A percentile compares a stretch with the other conserved stretches of the same genome.
phyloP scores from a whole-genome alignment of 106 monocot genomes.

The Dioscorea dumetorum region DNA sequence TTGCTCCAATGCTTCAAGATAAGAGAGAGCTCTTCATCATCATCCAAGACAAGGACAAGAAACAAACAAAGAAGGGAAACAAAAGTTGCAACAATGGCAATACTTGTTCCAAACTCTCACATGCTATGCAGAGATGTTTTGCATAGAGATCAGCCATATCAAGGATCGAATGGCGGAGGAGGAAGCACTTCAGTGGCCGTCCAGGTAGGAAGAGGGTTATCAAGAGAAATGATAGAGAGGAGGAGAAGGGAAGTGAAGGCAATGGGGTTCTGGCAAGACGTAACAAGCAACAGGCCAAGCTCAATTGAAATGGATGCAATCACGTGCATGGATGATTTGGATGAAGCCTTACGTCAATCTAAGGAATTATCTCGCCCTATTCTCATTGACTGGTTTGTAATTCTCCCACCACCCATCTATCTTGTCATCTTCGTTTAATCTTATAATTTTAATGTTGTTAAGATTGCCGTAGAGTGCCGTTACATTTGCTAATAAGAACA shows the following conservation, averaged over 20 bases:
- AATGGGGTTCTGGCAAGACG: constrained; percentile 39
- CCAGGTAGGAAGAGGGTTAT: constrained; percentile 4
- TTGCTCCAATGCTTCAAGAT: too few relatives aligned
- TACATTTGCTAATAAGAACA: too few relatives aligned
- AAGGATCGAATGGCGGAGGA: constrained; percentile 3
- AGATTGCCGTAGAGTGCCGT: too few relatives aligned
- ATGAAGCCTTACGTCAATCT: constrained; percentile 39
- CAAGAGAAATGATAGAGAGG: neutral
- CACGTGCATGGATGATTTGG: constrained; percentile 45
- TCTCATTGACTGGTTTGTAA: constrained; percentile 65
- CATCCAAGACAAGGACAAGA: too few relatives aligned
- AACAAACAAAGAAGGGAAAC: neutral
- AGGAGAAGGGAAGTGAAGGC: constrained; percentile 5
- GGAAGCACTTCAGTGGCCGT: constrained; percentile 4
- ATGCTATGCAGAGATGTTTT: constrained; percentile 10
- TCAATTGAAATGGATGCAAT: constrained; percentile 68
- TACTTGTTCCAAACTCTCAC: constrained; percentile 19
- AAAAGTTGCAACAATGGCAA: constrained; percentile 16
- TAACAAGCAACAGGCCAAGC: constrained; percentile 21
- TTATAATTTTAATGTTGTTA: too few relatives aligned
- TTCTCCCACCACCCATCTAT: too few relatives aligned
- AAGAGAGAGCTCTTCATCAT: too few relatives aligned
- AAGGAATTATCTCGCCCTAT: constrained; percentile 47
- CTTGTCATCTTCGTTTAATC: too few relatives aligned
- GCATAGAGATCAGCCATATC: constrained; percentile 6